A percentile compares a stretch with the other conserved stretches of the same genome.
Conservation (phyloP, 2,329 filamentous ascomycete species). For the Aureobasidium uvarum region DNA sequence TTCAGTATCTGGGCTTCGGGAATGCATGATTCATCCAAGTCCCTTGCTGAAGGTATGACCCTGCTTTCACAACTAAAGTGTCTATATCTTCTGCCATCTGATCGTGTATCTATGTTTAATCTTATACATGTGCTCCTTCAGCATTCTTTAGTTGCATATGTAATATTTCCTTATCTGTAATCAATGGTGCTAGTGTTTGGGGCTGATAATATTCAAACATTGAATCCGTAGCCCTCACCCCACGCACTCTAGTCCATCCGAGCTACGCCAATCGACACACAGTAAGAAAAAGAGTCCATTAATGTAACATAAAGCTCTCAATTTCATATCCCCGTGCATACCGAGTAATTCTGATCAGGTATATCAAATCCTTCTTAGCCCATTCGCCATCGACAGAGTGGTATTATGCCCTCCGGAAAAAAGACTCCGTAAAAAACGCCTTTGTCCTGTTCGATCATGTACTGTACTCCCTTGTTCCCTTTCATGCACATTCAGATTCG, state of each 20-base stretch:
- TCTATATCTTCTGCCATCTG: not conserved
- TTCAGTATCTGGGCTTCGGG: not conserved
- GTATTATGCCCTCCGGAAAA: slow-evolving; percentile 8
- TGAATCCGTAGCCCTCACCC: not conserved
- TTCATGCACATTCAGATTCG: not conserved
- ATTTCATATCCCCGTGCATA: not conserved
- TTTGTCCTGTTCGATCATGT: not conserved
- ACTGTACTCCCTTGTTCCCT: not conserved
- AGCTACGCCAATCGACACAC: too few relatives aligned
- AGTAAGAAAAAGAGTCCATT: too few relatives aligned
- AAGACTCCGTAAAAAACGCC: not conserved
- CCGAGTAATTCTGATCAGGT: not conserved
- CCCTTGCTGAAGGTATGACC: not conserved
- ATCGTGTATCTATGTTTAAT: too few relatives aligned
- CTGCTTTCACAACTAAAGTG: not conserved
- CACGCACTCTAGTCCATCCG: too few relatives aligned
- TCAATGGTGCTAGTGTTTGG: not conserved
- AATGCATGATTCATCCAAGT: too few relatives aligned
- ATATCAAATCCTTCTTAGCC: not conserved
- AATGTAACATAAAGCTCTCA: not conserved
- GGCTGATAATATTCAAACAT: not conserved
- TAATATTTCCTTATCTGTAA: not conserved
- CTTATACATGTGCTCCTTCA: not conserved
- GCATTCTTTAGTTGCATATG: not conserved
- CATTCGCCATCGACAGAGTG: not conserved